A percentile compares a stretch with the other conserved stretches of the same genome.
Evolutionary conservation across 306 rosid species (phyloP).

Genomic region (Psophocarpus tetragonolobus): DNA sequence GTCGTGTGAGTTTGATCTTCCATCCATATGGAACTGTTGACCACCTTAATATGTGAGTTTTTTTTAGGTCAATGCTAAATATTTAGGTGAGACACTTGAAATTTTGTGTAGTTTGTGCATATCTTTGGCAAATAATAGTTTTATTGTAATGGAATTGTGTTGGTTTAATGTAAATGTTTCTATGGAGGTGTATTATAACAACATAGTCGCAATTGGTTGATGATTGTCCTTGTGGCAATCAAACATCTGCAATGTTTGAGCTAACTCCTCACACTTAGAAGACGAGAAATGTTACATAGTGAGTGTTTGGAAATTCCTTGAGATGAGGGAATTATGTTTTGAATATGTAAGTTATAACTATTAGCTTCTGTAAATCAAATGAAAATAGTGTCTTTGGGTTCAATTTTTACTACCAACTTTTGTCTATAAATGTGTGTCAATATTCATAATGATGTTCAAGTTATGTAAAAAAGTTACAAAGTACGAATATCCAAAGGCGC

Average conservation of each 20-base stretch:
- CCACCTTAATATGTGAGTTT: slow-evolving; percentile 6
- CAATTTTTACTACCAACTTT: too few relatives aligned
- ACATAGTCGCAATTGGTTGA: neutral
- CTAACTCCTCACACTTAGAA: too few relatives aligned
- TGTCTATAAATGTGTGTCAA: too few relatives aligned
- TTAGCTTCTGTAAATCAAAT: too few relatives aligned
- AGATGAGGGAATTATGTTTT: too few relatives aligned
- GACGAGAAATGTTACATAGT: too few relatives aligned
- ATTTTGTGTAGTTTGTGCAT: neutral
- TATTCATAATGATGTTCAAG: too few relatives aligned
- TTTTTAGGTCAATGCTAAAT: slow-evolving; percentile 14
- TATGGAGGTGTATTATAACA: neutral
- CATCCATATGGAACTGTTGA: neutral
- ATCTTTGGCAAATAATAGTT: neutral
- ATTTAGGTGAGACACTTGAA: neutral
- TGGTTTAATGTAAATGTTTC: neutral
- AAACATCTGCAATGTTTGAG: neutral
- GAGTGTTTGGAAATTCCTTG: too few relatives aligned
- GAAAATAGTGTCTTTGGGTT: too few relatives aligned
- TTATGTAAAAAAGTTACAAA: too few relatives aligned
- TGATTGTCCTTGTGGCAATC: neutral
- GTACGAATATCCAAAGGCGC: too few relatives aligned
- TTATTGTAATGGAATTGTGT: neutral
- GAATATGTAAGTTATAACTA: too few relatives aligned
- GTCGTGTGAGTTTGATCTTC: slow-evolving; percentile 9